Evolutionary conservation across 176 grass and related monocot genomes (phyloP), one percentile per base, ranked within the genome.

Genomic region (Bonia amplexicaulis): DNA sequence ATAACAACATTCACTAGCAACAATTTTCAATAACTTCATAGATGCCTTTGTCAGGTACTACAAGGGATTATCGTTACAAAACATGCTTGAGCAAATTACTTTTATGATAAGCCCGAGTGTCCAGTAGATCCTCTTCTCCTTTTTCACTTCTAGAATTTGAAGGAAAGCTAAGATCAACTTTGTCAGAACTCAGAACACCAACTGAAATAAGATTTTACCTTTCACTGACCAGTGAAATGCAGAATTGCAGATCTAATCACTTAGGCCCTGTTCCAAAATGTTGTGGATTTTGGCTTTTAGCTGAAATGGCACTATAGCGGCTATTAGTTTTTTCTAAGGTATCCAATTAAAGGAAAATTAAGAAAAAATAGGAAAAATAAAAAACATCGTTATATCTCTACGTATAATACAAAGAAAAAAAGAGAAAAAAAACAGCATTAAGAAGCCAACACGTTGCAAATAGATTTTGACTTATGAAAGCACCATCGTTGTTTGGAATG

Each of bases 1-100:
- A n/a, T n/a, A n/a, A n/a, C n/a, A n/a, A n/a, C n/a, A n/a, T 82
- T 71, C 77, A 86, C 19, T 46, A 55, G 62, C 23, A 45, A 20
- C 25, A 82, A 77, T n/a, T 14, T 69, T 22, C n/a, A 69, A 17
- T 74, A 39, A 54, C 67, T 57, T 89, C 47, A 15, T 20, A 79
- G 47, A 79, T 79, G 73, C 39, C 12, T 68, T 45, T 64, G 55
- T 73, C 51, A 46, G n/a, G 35, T 33, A 73, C 44, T 73, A 80
- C 23, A 26, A 16, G 7, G 48, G 51, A 79, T 66, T 66, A 59
- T 74, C 14, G 55, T 80, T 61, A 41, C 40, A 52, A 83, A 74
- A 80, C 31, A 69, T 61, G n/a, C 19, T 41, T 52, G 65, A 52
- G 35, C 66, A 46, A 31, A 31, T 75, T 59, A 85, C 15, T 67